Base-by-base conservation (phyloP, 2,329 filamentous ascomycete species). In the Canariomyces notabilis region DNA sequence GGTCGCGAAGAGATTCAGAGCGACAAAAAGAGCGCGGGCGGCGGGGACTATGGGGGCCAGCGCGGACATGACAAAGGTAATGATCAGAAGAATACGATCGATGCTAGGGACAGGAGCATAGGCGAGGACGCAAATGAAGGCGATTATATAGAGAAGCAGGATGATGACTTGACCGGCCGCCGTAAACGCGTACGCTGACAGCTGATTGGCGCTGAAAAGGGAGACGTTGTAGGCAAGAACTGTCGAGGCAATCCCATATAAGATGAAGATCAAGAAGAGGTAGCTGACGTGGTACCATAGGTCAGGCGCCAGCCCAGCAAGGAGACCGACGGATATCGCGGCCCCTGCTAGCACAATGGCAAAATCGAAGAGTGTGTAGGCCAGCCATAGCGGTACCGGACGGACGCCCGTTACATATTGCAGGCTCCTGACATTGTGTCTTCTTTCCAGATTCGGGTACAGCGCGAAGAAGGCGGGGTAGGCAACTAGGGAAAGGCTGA, bases 331-430 rank as follows among this genome's bases (percentile, higher is more conserved):
- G 7, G 79, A 74, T 8, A 93, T 58, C 6, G 81, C 80, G 16
- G 83, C 82, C 20, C 82, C 77, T 3, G 79, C 57, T 12, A 94
- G 61, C 1, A 89, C 82, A 46, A 94, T 81, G 35, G 78, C 62
- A 53, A 90, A 89, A 67, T 96, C 90, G 59, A 95, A 95, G 0
- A 73, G 60, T 1, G 85, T 73, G 60, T 96, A 94, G 1, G 90
- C 87, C 5, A 87, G 66, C 90, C 91, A 96, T 2, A 96, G 71
- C 1, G 89, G 88, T 7, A 87, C 71, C 0, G 87, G 83, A 11
- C 87, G 76, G 21, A 95, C 89, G 37, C 90, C 90, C 60, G 95
- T 96, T 44, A 87, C 94, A 66, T 95, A 96, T 64, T 96, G 85
- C 22, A 96, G 71, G 14, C 86, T 85, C 42, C 90, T 80, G 19